Evolutionary conservation across 2,329 filamentous ascomycete genomes (phyloP).

Genomic region (Nectriaceae sp.): DNA sequence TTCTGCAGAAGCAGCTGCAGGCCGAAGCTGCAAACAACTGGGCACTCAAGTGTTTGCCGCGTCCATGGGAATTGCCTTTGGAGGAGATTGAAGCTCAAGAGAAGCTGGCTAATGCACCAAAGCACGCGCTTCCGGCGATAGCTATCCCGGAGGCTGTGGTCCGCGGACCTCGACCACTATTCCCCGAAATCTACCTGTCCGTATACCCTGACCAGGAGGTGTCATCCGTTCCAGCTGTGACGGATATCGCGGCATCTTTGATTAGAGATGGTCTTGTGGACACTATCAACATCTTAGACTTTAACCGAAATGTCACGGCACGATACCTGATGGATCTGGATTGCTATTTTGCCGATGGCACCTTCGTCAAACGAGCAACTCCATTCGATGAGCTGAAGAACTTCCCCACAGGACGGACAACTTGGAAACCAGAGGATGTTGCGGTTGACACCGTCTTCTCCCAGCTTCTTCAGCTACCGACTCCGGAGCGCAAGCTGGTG

Average conservation of each 20-base stretch:
- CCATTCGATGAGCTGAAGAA: conserved; percentile 86
- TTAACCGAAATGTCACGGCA: conserved; percentile 84
- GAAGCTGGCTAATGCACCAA: conserved; percentile 62
- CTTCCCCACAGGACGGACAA: conserved; percentile 64
- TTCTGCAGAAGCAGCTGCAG: conserved; percentile 86
- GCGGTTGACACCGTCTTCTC: conserved; percentile 98
- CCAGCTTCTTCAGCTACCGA: conserved; percentile 85
- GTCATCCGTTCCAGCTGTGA: conserved; percentile 80
- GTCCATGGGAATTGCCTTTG: conserved; percentile 65
- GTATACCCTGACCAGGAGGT: conserved; percentile 87
- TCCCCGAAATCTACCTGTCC: conserved; percentile 92
- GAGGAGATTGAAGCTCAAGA: conserved; percentile 62
- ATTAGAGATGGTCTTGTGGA: conserved; percentile 85
- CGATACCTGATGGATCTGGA: conserved; percentile 92
- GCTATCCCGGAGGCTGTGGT: conserved; percentile 74
- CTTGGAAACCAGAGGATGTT: conserved; percentile 98
- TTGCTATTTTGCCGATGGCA: conserved; percentile 87
- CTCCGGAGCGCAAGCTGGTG: conserved; percentile 87
- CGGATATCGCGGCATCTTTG: conserved; percentile 76
- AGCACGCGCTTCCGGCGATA: conserved; percentile 78
- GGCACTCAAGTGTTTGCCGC: conserved; percentile 70
- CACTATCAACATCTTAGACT: conserved; percentile 91
- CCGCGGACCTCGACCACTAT: conserved; percentile 74
- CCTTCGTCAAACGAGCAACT: conserved; percentile 91
- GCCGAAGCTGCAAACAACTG: conserved; percentile 73